Evolutionary conservation across 192 early-diverging fungal genomes (phyloP), one percentile per base, ranked within the genome.

Genomic region (Lunasporangiospora selenospora): DNA sequence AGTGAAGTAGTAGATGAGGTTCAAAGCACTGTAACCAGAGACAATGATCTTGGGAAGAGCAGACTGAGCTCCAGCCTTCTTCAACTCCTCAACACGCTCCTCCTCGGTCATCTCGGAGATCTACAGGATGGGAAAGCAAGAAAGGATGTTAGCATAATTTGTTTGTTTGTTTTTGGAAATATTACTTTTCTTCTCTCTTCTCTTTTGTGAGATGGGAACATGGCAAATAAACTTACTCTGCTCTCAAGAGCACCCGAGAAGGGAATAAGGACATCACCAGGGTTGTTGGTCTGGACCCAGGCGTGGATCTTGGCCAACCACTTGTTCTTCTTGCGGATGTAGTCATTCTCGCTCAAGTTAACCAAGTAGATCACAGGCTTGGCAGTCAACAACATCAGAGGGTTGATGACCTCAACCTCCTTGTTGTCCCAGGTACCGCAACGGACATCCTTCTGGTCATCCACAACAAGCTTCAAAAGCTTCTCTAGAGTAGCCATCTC

Each of bases 351-450:
- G 66, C 82, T 87, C 45, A 99, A 81, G 80, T 99, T 99, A 65
- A 86, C 88, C 53, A 98, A 87, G 76, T 95, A 96, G 47, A 96
- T 93, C 38, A 95, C 95, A 6, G 97, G 95, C 80, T 99, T 99
- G 70, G 95, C 94, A 12, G 96, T 98, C 53, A 99, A 73, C 48
- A 99, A 82, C 41, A 84, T 80, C 66, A 95, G 84, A 37, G 71
- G 53, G 77, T 97, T 98, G 85, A 98, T 95, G 30, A 93, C 75
- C 34, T 93, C 94, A 27, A 87, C 77, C 69, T 99, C 95, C 85
- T 93, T 92, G 78, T 89, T 93, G 69, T 71, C 82, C 97, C 97
- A 99, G 31, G 85, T 81, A 40, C 92, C 94, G 65, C 89, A 88
- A 63, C 97, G 88, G 21, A 95, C 88, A 58, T 96, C 94, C 73